Conservation (phyloP, 345 rosid species). For the Salix caprea region DNA sequence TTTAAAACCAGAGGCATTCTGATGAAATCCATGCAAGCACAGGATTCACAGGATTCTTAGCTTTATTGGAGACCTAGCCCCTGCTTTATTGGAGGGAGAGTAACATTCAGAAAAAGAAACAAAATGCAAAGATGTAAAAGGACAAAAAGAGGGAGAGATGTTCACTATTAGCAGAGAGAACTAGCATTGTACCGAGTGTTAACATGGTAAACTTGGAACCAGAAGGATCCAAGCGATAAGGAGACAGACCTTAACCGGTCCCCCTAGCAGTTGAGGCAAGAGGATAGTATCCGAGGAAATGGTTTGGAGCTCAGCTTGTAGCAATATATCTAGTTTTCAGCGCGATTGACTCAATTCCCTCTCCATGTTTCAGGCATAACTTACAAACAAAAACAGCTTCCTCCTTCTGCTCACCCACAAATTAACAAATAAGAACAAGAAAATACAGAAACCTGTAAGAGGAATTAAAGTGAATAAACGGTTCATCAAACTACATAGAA, state of each 20-base stretch:
- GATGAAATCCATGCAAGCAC: conserved; percentile 96
- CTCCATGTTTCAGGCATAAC: conserved; percentile 71
- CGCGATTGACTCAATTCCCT: conserved; percentile 17
- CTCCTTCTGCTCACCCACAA: conserved; percentile 44
- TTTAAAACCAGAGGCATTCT: conserved; percentile 83
- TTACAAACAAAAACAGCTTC: conserved; percentile 62
- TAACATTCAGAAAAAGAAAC: not conserved
- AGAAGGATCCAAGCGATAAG: conserved; percentile 1
- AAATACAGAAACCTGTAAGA: not conserved
- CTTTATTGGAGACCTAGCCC: conserved; percentile 41
- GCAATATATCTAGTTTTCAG: conserved; percentile 17
- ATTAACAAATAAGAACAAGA: conserved; percentile 17
- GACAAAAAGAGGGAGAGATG: not conserved
- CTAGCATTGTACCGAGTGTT: not conserved
- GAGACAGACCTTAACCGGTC: conserved; percentile 64
- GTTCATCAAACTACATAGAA: not conserved
- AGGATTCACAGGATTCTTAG: conserved; percentile 81
- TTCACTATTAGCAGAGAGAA: not conserved
- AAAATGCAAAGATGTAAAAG: not conserved
- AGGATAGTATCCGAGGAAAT: conserved; percentile 21
- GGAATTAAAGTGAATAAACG: not conserved
- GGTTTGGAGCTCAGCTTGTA: conserved; percentile 11
- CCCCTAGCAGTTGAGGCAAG: conserved; percentile 25
- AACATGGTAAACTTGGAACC: conserved; percentile 1
- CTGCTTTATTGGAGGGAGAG: conserved; percentile 24